A percentile compares a stretch with the other conserved stretches of the same genome.
Conservation (phyloP, 257 asterid species). For the Nicotiana sylvestris region DNA sequence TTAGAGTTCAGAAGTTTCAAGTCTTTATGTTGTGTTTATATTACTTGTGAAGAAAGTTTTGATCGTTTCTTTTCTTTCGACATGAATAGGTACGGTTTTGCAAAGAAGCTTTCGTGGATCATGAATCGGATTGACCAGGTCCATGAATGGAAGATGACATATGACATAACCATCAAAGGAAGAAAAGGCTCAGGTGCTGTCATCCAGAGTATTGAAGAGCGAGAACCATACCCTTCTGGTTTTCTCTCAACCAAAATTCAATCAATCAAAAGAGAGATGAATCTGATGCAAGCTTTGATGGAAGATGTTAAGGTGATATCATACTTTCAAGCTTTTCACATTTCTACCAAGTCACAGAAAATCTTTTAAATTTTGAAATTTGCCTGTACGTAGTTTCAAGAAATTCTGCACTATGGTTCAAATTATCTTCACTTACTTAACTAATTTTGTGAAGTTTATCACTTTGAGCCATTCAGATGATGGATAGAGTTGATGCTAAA, state of each 20-base stretch:
- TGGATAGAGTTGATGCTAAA: background rate
- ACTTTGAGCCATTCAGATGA: background rate
- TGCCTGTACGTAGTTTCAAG: too few relatives aligned
- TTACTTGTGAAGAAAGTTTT: too few relatives aligned
- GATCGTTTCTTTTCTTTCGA: too few relatives aligned
- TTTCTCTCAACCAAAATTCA: background rate
- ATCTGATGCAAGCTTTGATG: constrained; percentile 11
- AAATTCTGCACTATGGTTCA: too few relatives aligned
- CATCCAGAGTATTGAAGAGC: background rate
- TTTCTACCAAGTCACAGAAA: too few relatives aligned
- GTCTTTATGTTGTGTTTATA: too few relatives aligned
- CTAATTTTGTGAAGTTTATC: too few relatives aligned
- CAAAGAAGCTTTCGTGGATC: background rate
- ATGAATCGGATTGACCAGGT: background rate
- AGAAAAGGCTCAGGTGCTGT: background rate
- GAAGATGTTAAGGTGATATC: background rate
- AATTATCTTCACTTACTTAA: too few relatives aligned
- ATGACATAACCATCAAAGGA: constrained; percentile 3
- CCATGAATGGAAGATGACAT: background rate
- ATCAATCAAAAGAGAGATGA: constrained; percentile 5
- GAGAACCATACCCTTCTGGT: constrained; percentile 7
- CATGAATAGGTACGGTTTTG: too few relatives aligned
- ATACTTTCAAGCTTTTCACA: too few relatives aligned
- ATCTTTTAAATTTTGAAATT: too few relatives aligned
- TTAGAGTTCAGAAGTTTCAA: too few relatives aligned